Base-by-base conservation (phyloP, 495 filamentous ascomycete species). In the Neurospora sp. region DNA sequence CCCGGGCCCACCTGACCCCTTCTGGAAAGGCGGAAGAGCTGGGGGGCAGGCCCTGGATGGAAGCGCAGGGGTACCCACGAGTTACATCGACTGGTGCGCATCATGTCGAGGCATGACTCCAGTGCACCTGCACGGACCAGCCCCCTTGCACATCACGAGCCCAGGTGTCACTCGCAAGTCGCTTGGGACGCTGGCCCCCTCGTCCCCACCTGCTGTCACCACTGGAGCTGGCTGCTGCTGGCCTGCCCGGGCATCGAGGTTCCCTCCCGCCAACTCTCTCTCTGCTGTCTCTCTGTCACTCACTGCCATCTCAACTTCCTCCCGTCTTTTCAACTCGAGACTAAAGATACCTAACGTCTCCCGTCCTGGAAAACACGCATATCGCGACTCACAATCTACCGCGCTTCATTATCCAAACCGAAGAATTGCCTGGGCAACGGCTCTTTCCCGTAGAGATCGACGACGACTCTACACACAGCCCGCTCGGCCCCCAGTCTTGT, bases 81-180 rank as follows among this genome's bases (percentile, higher is more conserved):
- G 39, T n/a, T 71, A 77, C 77, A 73, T 69, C 46, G 42, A 12
- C 16, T 69, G 35, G 37, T 53, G 71, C 20, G 70, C 9, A 65
- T 11, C 53, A 65, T 65, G 27, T 61, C 53, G 27, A 35, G 53
- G 53, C 53, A 65, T 61, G 53, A 65, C 53, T 65, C 27, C 53
- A 65, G 27, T 65, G 27, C 53, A 65, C 53, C 53, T 68, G 65
- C 41, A 48, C 46, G 69, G 70, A 73, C 72, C 68, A 72, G 69
- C 46, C 53, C 31, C 20, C 53, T 65, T 65, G 53, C 59, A 69
- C 74, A 78, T 80, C 78, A 80, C 76, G 73, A 74, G 77, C 69
- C 61, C 74, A 41, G 53, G 74, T 77, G 77, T 71, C 74, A 75
- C 72, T 70, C 11, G 69, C 39, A 39, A 41, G 53, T 70, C 70